Evolutionary conservation across 2,329 filamentous ascomycete genomes (phyloP).

Genomic region (Penicillium decumbens): DNA sequence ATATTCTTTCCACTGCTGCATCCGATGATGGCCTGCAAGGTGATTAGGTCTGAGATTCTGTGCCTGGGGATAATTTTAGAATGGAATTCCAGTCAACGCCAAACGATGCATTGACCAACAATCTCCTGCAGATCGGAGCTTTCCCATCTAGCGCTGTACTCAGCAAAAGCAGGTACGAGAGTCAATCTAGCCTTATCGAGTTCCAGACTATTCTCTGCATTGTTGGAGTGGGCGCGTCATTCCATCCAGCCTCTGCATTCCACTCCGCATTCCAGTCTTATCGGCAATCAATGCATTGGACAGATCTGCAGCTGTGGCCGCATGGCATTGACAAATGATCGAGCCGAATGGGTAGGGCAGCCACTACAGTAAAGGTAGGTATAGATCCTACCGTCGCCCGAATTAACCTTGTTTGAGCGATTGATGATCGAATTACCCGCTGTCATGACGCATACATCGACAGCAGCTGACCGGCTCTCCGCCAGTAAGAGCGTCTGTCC

Average conservation of each 20-base stretch:
- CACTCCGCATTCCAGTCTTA: constrained; percentile 25
- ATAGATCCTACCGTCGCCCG: constrained; percentile 15
- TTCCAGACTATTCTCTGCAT: constrained; percentile 29
- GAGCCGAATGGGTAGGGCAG: background rate
- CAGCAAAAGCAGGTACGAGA: background rate
- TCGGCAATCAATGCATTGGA: constrained; percentile 15
- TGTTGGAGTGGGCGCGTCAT: constrained; percentile 31
- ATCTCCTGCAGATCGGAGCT: constrained; percentile 14
- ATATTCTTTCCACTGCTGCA: constrained; percentile 2
- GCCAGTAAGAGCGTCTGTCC: background rate
- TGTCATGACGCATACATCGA: constrained; percentile 37
- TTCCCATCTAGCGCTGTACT: background rate
- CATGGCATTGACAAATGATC: constrained; percentile 12
- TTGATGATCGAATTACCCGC: constrained; percentile 16
- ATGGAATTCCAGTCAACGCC: constrained; percentile 5
- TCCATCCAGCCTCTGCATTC: constrained; percentile 30
- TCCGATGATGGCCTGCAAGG: constrained; percentile 4
- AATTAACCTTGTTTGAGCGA: constrained; percentile 11
- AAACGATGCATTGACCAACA: constrained; percentile 4
- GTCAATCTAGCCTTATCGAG: constrained; percentile 19
- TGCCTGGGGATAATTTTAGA: constrained; percentile 23
- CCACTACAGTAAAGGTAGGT: constrained; percentile 1
- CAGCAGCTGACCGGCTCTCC: constrained; percentile 1
- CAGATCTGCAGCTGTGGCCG: constrained; percentile 10
- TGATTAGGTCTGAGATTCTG: background rate